A percentile compares a stretch with the other conserved stretches of the same genome.
These are phyloP conservation scores for Gracilaria domingensis DNA, from an alignment of 23 red algal species.

Conservation along the genomic window DNA sequence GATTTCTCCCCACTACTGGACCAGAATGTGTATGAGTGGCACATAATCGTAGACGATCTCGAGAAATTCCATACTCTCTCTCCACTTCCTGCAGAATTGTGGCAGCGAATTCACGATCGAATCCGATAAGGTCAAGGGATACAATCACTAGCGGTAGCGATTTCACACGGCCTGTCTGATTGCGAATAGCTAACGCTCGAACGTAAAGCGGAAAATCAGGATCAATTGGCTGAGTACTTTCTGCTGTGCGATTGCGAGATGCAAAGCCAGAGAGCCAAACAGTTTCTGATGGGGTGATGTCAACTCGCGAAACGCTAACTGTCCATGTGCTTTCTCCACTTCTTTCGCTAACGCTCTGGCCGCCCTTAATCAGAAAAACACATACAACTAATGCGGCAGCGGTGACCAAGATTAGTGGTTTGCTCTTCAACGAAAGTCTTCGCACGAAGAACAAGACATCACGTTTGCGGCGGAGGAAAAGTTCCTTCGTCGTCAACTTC, in stretches of 20 bases:
- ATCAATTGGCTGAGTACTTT: conserved; percentile 4
- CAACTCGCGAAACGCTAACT: conserved; percentile 41
- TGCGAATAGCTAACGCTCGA: conserved; percentile 57
- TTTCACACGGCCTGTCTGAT: background rate
- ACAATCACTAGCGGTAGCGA: conserved; percentile 60
- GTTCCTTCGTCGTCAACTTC: background rate
- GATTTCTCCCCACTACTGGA: conserved; percentile 57
- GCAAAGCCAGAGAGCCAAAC: conserved; percentile 73
- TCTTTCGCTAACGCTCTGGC: background rate
- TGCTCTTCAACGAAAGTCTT: background rate
- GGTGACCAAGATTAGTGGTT: background rate
- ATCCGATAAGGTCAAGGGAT: conserved; percentile 65
- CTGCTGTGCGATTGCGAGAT: conserved; percentile 56
- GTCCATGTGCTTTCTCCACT: conserved; percentile 1
- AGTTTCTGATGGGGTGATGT: conserved; percentile 71
- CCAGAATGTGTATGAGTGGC: conserved; percentile 78
- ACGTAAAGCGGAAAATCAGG: conserved; percentile 42
- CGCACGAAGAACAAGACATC: background rate
- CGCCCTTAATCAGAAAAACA: background rate
- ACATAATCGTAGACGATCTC: conserved; percentile 35
- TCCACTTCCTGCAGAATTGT: background rate
- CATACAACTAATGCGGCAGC: background rate
- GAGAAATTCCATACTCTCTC: conserved; percentile 37
- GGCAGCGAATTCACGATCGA: conserved; percentile 24
- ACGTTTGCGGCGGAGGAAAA: background rate